Conservation (phyloP, 179 eudicot genomes). For the Carnegiea gigantea region DNA sequence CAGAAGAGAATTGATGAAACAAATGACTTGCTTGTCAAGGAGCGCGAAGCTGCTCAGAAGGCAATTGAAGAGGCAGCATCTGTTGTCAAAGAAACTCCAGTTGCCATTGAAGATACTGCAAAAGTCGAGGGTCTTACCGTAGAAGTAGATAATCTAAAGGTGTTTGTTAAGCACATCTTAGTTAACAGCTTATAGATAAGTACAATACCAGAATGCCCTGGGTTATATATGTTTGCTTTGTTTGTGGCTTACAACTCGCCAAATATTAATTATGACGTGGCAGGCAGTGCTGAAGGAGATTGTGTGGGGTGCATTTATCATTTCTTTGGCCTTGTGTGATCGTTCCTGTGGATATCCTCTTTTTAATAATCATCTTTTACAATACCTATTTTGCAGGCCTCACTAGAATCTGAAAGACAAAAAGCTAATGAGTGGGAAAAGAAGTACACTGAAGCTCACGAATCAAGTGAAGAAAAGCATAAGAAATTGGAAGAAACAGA, state of each 20-base stretch:
- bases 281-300: neutral
- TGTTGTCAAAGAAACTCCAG: conserved; percentile 66
- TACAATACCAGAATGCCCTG: neutral
- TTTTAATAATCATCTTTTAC: conserved; percentile 10
- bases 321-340: neutral
- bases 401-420: conserved; percentile 54
- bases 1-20: conserved; percentile 60
- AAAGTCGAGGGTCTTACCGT: conserved; percentile 58
- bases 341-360: neutral
- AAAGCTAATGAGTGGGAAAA: conserved; percentile 62
- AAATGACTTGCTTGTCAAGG: conserved; percentile 56
- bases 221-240: neutral
- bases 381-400: conserved; percentile 35
- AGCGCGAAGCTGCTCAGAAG: conserved; percentile 67
- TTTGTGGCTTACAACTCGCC: neutral
- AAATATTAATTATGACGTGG: neutral
- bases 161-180: conserved; percentile 20
- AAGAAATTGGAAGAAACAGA: conserved; percentile 75
- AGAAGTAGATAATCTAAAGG: conserved; percentile 83
- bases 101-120: conserved; percentile 70
- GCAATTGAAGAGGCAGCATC: conserved; percentile 65
- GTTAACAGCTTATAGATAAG: neutral
- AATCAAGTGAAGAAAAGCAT: conserved; percentile 55
- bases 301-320: neutral
- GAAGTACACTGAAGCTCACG: conserved; percentile 48